Percentiles rank a stretch among this genome's conserved stretches.
Evolutionary conservation across 164 flowering plant genomes (phyloP).

Genomic region (Houttuynia cordata): DNA sequence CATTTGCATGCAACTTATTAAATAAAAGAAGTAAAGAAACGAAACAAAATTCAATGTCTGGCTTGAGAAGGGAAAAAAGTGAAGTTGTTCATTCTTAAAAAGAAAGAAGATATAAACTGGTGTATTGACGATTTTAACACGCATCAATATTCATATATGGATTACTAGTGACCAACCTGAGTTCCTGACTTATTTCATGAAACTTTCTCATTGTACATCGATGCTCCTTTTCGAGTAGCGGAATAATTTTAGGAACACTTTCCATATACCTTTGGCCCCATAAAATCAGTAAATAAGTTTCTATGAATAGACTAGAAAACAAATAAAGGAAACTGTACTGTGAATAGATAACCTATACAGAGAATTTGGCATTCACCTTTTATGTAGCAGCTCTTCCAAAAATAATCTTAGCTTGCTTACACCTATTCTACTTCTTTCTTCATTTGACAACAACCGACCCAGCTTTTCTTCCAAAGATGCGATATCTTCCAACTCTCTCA

Average conservation of each 20-base stretch:
- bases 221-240: conserved; percentile 89
- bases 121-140: neutral
- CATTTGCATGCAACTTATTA: neutral
- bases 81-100: neutral
- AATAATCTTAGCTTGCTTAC: conserved; percentile 76
- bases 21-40: neutral
- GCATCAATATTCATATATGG: neutral
- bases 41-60: neutral
- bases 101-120: no score
- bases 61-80: neutral
- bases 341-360: neutral
- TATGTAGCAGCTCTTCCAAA: conserved; percentile 75
- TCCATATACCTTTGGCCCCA: conserved; percentile 66
- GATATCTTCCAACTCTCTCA: conserved; percentile 78
- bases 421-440: conserved; percentile 86
- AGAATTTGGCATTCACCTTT: conserved; percentile 34
- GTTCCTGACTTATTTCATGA: conserved; percentile 65
- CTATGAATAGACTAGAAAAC: neutral
- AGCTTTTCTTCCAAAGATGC: conserved; percentile 74
- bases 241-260: conserved; percentile 74
- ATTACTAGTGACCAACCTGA: conserved; percentile 36
- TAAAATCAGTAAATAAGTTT: conserved; percentile 4
- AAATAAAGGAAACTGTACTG: neutral
- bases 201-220: conserved; percentile 60
- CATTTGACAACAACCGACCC: conserved; percentile 57